These are phyloP conservation scores for Skeletonema costatum DNA, from an alignment of 108 stramenopile species.

Conservation along the genomic window DNA sequence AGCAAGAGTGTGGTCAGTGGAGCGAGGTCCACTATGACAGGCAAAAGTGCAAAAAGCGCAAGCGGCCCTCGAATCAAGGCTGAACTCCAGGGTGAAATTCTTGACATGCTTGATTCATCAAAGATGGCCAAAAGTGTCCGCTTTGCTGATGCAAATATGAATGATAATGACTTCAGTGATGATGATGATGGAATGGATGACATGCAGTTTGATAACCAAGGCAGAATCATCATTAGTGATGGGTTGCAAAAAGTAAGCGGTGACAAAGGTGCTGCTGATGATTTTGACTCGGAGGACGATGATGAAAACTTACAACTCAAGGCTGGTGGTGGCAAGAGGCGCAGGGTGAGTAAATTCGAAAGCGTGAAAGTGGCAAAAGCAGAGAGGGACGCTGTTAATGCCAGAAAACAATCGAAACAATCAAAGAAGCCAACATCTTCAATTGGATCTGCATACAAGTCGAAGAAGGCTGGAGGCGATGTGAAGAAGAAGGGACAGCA, in stretches of 20 bases:
- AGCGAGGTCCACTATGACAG: constrained; percentile 38
- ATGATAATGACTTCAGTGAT: constrained; percentile 58
- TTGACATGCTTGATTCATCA: constrained; percentile 82
- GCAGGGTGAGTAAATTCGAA: constrained; percentile 58
- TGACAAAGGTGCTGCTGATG: constrained; percentile 4
- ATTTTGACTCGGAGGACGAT: constrained; percentile 31
- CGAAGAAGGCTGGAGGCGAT: constrained; percentile 93
- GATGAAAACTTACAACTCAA: constrained; percentile 24
- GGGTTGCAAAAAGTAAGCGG: constrained; percentile 32
- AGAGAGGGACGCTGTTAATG: constrained; percentile 26
- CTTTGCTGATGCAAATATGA: constrained; percentile 49
- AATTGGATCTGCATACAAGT: constrained; percentile 86
- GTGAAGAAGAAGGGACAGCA: constrained; percentile 88
- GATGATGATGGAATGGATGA: constrained; percentile 54
- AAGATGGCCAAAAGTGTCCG: constrained; percentile 69
- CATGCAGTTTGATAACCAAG: constrained; percentile 78
- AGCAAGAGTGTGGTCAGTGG: constrained; percentile 28
- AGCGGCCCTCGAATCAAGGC: constrained; percentile 55
- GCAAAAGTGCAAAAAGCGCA: constrained; percentile 26
- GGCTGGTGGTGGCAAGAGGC: constrained; percentile 32
- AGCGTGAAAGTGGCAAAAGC: constrained; percentile 41
- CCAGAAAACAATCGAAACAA: constrained; percentile 25
- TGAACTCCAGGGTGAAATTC: constrained; percentile 72
- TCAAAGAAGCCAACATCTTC: constrained; percentile 23
- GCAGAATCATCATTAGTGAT: constrained; percentile 75